Percentiles rank a stretch among this genome's conserved stretches.
Conservation (phyloP, 83 land plant species). For the Diphasiastrum complanatum region DNA sequence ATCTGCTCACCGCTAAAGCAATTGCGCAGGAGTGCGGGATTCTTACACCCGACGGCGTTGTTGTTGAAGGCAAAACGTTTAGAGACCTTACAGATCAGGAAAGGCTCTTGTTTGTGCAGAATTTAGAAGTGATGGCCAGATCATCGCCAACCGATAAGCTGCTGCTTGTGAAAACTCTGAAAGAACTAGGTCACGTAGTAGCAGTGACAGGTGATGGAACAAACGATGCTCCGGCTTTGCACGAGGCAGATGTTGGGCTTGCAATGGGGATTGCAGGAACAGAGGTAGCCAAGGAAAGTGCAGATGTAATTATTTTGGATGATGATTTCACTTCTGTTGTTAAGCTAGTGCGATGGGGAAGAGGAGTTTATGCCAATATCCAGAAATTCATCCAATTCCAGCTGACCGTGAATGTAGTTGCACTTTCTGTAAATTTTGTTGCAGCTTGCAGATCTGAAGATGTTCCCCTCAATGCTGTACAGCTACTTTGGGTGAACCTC, state of each 20-base stretch:
- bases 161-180: constrained; percentile 1
- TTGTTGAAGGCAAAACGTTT: constrained; percentile 7
- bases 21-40: constrained; percentile 13
- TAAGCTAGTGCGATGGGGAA: too few species aligned
- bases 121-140: not conserved
- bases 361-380: constrained; percentile 11
- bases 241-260: constrained; percentile 2
- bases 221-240: not conserved
- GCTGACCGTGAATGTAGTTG: constrained; percentile 14
- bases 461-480: too few species aligned
- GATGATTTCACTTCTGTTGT: not conserved
- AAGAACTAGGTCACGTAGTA: not conserved
- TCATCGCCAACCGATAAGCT: constrained; percentile 2
- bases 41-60: not conserved
- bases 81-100: not conserved
- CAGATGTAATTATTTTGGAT: constrained; percentile 3
- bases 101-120: too few species aligned
- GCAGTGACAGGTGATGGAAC: not conserved
- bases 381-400: constrained; percentile 13
- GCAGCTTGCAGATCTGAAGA: constrained; percentile 3
- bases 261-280: not conserved
- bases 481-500: constrained; percentile 11
- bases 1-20: constrained; percentile 9
- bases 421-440: constrained; percentile 1
- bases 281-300: not conserved